phyloP scores from a whole-genome alignment of 2,329 filamentous ascomycete species.

The Alternaria arborescens region DNA sequence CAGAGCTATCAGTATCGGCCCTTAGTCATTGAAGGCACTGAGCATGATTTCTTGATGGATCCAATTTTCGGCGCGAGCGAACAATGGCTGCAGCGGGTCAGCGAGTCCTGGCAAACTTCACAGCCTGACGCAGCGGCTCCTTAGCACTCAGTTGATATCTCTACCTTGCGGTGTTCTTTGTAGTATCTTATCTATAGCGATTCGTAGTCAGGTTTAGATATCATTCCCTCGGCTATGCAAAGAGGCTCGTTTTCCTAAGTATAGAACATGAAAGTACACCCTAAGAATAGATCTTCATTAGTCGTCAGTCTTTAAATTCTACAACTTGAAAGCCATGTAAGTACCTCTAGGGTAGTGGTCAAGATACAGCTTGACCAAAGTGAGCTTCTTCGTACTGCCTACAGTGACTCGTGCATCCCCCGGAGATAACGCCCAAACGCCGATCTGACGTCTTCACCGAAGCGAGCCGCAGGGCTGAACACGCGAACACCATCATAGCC shows the following conservation, averaged over 20 bases:
- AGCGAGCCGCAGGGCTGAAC: conserved; percentile 3
- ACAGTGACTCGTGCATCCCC: not conserved
- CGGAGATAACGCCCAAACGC: conserved; percentile 21
- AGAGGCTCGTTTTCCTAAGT: too few relatives aligned
- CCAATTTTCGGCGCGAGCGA: conserved; percentile 36
- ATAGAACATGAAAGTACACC: too few relatives aligned
- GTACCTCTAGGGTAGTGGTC: too few relatives aligned
- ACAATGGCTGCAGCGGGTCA: conserved; percentile 37
- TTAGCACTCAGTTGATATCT: not conserved
- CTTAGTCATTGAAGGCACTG: conserved; percentile 27
- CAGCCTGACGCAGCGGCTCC: not conserved
- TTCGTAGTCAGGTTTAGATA: too few relatives aligned
- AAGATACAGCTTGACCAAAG: too few relatives aligned
- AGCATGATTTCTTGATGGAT: conserved; percentile 42
- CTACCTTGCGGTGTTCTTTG: not conserved
- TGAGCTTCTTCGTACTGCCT: too few relatives aligned
- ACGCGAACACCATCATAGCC: conserved; percentile 22
- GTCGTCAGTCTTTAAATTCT: too few relatives aligned
- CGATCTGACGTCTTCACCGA: conserved; percentile 29
- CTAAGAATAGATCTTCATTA: too few relatives aligned
- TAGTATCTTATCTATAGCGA: not conserved
- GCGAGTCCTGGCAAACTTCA: conserved; percentile 23
- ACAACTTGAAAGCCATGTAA: rapidly evolving
- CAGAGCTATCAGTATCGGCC: conserved; percentile 30
- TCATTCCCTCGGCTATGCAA: too few relatives aligned